Base-by-base conservation (phyloP, 2,329 filamentous ascomycete genomes). In the Nemania serpens region DNA sequence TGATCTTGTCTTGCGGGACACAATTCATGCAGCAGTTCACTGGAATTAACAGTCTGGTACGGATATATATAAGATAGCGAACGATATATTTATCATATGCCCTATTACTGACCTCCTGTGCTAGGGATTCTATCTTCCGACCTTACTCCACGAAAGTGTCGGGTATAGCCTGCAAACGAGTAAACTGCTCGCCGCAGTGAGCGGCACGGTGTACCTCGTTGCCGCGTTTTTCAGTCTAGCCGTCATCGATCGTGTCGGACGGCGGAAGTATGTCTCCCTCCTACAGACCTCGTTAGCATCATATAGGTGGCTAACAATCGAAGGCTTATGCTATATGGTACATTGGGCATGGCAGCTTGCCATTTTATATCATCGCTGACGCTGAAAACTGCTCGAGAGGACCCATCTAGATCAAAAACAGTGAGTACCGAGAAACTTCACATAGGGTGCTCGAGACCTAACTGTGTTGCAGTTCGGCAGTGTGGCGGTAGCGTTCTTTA, bases 171-270 rank as follows among this genome's bases (percentile, higher is more conserved):
- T 64, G n/a, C 58, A 62, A 73, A 73, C 33, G 77, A 85, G 59
- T 76, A 76, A 42, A 78, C 73, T 88, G 0, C 75, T 88, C 17
- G 80, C 84, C 1, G 85, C 82, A 2, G 80, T 82, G 59, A 88
- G 68, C 53, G 74, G 73, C 43, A 79, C 76, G 1, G 64, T 78
- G 5, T 79, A 79, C 49, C 67, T 78, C 0, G 58, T 71, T 1
- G 70, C 74, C 1, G 76, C 75, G 0, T 75, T 77, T 34, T 69
- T 70, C 10, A 76, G 76, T 55, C 62, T 79, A 1, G 43, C 76
- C n/a, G 66, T 78, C 7, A 76, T 79, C 60, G 77, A 79, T 56
- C 70, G 70, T 1, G 66, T 78, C n/a, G 77, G 77, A 5, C 70
- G 77, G 5, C 71, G 77, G 52, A 78, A 77, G 76, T 71, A 15